Percentiles rank a stretch among this genome's conserved stretches.
Conservation (phyloP, 2,329 filamentous ascomycete genomes). For the Paecilomyces niveus region DNA sequence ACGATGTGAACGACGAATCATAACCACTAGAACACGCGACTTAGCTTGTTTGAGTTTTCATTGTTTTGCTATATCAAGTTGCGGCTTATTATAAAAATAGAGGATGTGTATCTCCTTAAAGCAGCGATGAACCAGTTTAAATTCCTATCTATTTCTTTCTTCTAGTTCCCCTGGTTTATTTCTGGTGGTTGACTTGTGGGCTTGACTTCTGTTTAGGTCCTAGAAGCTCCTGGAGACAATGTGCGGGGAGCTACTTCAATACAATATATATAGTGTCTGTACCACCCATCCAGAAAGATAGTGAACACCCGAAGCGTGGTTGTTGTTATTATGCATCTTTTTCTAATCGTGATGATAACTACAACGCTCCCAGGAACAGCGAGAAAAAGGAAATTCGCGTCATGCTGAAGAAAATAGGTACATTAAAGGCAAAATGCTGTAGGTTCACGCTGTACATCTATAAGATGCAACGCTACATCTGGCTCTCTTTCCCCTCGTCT, state of each 20-base stretch:
- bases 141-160: no score
- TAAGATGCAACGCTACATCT: not conserved
- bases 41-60: no score
- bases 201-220: no score
- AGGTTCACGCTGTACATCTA: not conserved
- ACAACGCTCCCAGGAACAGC: not conserved
- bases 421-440: not conserved
- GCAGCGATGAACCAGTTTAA: no score
- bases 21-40: constrained; percentile 18
- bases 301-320: not conserved
- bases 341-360: not conserved
- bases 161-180: no score
- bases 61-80: no score
- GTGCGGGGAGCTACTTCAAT: not conserved
- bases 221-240: not conserved
- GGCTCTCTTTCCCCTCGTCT: not conserved
- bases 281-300: not conserved
- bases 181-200: no score
- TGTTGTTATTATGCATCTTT: not conserved
- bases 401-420: not conserved
- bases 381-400: not conserved
- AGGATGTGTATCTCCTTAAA: no score
- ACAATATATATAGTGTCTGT: not conserved
- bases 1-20: constrained; percentile 15
- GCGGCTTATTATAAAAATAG: no score